Base-by-base conservation (phyloP, 495 filamentous ascomycete genomes). In the Usnea hakonensis region DNA sequence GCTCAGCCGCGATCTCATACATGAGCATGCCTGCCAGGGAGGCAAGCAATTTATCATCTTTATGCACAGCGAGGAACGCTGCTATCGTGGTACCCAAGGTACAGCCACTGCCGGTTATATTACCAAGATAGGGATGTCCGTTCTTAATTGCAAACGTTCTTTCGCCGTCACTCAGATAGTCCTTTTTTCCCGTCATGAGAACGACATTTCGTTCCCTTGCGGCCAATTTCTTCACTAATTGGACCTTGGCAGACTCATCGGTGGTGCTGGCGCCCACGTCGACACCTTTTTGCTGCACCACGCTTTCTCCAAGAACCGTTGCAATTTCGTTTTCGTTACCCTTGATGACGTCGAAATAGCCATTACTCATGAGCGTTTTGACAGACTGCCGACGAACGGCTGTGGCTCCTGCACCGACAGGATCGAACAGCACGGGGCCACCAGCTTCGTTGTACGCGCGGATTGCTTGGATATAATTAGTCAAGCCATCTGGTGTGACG, bases 321-420 rank as follows among this genome's bases (percentile, higher is more conserved):
- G 78, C 75, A 61, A 98, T 93, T 73, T 98, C 94, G 55, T 86
- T 85, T 72, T 95, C 92, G 70, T 98, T 98, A 32, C 94, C 94
- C 73, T 97, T 98, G 73, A 98, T 90, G 26, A 96, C 78, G 72
- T 89, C 85, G 64, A 94, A 88, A 69, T 89, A 88, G 36, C 90
- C 90, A 9, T 75, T 81, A 1, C 81, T 77, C 72, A 96, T 76
- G n/a, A 98, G 81, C 14, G 79, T 79, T 41, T 83, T 84, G 38
- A 94, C 83, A 0, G 89, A 87, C 1, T 79, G 77, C 33, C 87
- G 84, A 32, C 94, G 83, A 16, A 90, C 78, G 5, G 77, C 64
- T 3, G 93, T 97, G 9, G 94, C 94, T 26, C 90, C 93, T 13
- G 86, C 90, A 21, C 94, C 94, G 11, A 98, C 94, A 0, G 94